These are phyloP conservation scores for Aspergillus saccharolyticus DNA, from an alignment of 495 filamentous ascomycete genomes.

Conservation along the genomic window DNA sequence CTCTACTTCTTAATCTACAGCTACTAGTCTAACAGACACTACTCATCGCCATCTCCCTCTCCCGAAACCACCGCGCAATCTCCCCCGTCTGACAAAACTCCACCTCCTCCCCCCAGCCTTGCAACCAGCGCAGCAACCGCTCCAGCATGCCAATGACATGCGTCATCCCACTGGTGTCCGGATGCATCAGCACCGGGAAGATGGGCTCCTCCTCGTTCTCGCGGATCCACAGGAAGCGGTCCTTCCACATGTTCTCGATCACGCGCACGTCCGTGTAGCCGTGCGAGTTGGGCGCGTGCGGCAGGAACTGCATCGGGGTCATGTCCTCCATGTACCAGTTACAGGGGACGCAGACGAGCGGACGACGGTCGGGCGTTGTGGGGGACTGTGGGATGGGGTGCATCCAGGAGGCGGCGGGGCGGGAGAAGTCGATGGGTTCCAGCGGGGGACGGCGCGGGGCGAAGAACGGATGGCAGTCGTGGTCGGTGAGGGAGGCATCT, in stretches of 20 bases:
- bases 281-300: conserved; percentile 45
- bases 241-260: conserved; percentile 52
- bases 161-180: conserved; percentile 58
- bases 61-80: conserved; percentile 24
- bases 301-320: conserved; percentile 52
- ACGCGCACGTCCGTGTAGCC: conserved; percentile 49
- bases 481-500: conserved; percentile 51
- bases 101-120: conserved; percentile 41
- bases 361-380: conserved; percentile 26
- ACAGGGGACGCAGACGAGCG: conserved; percentile 48
- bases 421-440: conserved; percentile 45
- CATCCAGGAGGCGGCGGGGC: conserved; percentile 53
- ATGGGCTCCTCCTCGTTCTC: conserved; percentile 33
- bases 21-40: too few relatives aligned
- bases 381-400: conserved; percentile 38
- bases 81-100: conserved; percentile 35
- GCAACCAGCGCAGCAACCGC: conserved; percentile 49
- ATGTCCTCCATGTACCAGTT: conserved; percentile 57
- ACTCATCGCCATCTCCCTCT: conserved; percentile 6
- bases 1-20: too few relatives aligned
- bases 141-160: conserved; percentile 59
- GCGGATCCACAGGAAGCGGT: conserved; percentile 44
- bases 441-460: conserved; percentile 45
- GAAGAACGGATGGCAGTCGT: conserved; percentile 51
- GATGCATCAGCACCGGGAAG: conserved; percentile 51